A percentile compares a stretch with the other conserved stretches of the same genome.
These are phyloP conservation scores for Chalara sp. DNA, from an alignment of 2,329 filamentous ascomycete genomes.

Conservation along the genomic window DNA sequence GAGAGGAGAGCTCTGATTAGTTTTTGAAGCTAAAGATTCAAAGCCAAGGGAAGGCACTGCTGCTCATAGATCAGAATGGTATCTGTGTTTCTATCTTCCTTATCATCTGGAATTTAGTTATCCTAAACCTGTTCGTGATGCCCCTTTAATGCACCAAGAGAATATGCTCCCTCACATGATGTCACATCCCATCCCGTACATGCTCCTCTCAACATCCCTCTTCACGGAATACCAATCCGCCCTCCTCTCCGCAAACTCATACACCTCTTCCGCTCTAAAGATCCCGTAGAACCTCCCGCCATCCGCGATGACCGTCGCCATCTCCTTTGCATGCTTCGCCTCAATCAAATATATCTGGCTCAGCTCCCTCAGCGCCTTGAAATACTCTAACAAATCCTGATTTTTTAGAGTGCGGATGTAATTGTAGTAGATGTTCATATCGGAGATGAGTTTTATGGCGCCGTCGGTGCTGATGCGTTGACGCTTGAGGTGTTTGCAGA, in stretches of 20 bases:
- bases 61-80: too few species aligned
- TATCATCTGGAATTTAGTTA: too few species aligned
- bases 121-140: too few species aligned
- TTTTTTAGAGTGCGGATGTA: conserved; percentile 81
- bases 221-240: conserved; percentile 91
- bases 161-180: conserved; percentile 55
- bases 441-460: conserved; percentile 86
- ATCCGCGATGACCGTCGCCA: conserved; percentile 92
- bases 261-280: conserved; percentile 92
- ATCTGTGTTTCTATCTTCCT: too few species aligned
- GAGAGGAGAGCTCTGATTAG: too few species aligned
- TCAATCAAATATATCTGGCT: conserved; percentile 95
- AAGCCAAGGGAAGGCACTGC: too few species aligned
- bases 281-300: conserved; percentile 84
- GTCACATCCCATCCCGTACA: conserved; percentile 89
- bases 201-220: conserved; percentile 83
- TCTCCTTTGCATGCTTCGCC: conserved; percentile 79
- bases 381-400: conserved; percentile 79
- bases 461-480: conserved; percentile 88
- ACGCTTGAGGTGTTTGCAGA: conserved; percentile 97
- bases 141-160: too few species aligned
- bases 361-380: conserved; percentile 83
- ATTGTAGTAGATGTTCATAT: conserved; percentile 89
- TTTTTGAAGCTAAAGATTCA: too few species aligned
- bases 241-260: conserved; percentile 4